phyloP scores from a whole-genome alignment of 441 rosid genomes.

The Rhodomyrtus psidioides region DNA sequence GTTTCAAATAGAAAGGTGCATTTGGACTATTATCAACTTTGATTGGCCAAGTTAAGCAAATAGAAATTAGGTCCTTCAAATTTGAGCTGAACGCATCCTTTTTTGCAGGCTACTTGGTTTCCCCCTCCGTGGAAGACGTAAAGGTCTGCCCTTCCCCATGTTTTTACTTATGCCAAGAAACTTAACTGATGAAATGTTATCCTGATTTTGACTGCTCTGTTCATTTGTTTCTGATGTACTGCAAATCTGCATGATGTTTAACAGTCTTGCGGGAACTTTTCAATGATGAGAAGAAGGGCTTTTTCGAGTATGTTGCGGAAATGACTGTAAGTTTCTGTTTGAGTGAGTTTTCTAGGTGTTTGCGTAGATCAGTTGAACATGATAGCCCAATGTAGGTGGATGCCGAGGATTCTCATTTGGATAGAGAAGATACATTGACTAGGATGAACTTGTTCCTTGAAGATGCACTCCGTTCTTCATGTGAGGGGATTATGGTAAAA shows the following conservation, averaged over 20 bases:
- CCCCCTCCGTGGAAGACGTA: constrained; percentile 65
- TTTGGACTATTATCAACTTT: background rate
- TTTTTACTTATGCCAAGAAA: background rate
- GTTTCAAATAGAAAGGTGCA: background rate
- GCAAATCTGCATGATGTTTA: background rate
- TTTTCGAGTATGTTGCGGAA: constrained; percentile 62
- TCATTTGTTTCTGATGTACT: background rate
- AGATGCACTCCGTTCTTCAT: constrained; percentile 61
- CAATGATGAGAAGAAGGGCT: constrained; percentile 49
- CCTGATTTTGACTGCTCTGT: background rate
- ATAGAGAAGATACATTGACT: constrained; percentile 28
- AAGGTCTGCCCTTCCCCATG: constrained; percentile 24
- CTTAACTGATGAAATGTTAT: background rate
- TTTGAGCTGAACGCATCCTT: background rate
- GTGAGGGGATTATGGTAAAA: constrained; percentile 88
- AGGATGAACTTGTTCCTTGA: constrained; percentile 56
- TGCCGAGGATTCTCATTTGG: constrained; percentile 41
- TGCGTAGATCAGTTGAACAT: background rate
- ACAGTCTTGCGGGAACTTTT: constrained; percentile 63
- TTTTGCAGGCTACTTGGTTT: constrained; percentile 58
- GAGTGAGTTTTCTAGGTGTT: background rate
- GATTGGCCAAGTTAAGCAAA: background rate
- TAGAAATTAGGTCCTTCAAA: background rate
- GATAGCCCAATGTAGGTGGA: constrained; percentile 38
- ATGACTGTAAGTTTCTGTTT: constrained; percentile 39